These are phyloP conservation scores for Zopfia rhizophila DNA, from an alignment of 2,329 filamentous ascomycete species.

Conservation along the genomic window DNA sequence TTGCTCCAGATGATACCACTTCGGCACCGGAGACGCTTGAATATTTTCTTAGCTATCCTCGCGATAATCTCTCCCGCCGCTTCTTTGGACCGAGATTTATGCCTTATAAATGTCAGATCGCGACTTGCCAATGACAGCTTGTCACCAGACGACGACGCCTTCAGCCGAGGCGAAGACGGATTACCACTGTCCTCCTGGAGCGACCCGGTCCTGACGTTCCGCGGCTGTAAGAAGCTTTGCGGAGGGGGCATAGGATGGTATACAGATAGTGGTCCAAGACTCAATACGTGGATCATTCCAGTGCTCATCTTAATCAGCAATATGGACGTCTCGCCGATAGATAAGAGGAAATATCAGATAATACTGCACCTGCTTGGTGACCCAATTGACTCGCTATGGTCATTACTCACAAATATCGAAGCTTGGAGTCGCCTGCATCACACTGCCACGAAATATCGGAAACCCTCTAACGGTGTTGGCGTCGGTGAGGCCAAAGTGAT, in stretches of 20 bases:
- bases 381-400: conserved; percentile 33
- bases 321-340: conserved; percentile 32
- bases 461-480: too few relatives aligned
- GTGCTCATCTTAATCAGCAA: conserved; percentile 33
- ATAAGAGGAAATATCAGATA: conserved; percentile 26
- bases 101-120: too few relatives aligned
- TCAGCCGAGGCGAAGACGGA: conserved; percentile 11
- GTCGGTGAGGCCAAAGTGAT: too few relatives aligned
- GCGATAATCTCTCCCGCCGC: too few relatives aligned
- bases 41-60: too few relatives aligned
- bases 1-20: too few relatives aligned
- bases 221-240: conserved; percentile 21
- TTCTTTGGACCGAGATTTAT: too few relatives aligned
- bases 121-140: too few relatives aligned
- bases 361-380: conserved; percentile 33
- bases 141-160: conserved; percentile 18
- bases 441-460: too few relatives aligned
- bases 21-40: too few relatives aligned
- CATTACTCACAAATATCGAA: conserved; percentile 28
- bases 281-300: conserved; percentile 33
- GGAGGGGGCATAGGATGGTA: conserved; percentile 23
- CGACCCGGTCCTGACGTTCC: conserved; percentile 16
- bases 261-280: conserved; percentile 27
- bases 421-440: conserved; percentile 27
- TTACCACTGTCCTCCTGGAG: conserved; percentile 9